phyloP scores from a whole-genome alignment of 2,329 filamentous ascomycete species.

The Hymenoscyphus repandus region DNA sequence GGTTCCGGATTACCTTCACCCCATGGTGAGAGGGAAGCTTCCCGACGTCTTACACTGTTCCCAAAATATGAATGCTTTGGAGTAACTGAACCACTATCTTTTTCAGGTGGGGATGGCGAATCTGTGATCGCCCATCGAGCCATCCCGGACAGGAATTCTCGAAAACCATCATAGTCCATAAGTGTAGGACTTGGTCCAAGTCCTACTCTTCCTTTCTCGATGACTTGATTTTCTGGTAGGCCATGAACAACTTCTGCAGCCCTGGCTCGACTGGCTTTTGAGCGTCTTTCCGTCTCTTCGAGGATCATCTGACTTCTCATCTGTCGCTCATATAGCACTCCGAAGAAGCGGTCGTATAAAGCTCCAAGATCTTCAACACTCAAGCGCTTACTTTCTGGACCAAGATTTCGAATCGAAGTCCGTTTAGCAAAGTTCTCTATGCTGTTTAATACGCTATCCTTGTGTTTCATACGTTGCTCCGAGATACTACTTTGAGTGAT shows the following conservation, averaged over 20 bases:
- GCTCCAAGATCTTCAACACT: constrained; percentile 80
- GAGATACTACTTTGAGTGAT: constrained; percentile 92
- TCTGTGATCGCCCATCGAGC: constrained; percentile 92
- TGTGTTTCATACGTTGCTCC: constrained; percentile 85
- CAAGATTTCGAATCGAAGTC: constrained; percentile 91
- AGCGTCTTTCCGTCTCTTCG: constrained; percentile 65
- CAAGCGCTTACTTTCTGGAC: constrained; percentile 89
- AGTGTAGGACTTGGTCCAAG: constrained; percentile 82
- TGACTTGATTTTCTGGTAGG: constrained; percentile 41
- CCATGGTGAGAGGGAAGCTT: constrained; percentile 41
- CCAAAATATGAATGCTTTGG: constrained; percentile 56
- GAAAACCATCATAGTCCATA: constrained; percentile 97
- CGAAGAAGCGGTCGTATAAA: constrained; percentile 92
- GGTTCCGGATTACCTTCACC: constrained; percentile 59
- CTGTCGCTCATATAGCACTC: constrained; percentile 84
- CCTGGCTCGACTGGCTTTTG: constrained; percentile 56
- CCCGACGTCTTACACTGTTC: constrained; percentile 43
- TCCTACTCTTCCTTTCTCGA: constrained; percentile 82
- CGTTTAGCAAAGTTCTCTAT: constrained; percentile 97
- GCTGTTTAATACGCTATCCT: constrained; percentile 87
- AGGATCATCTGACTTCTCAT: constrained; percentile 73
- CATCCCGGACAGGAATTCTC: constrained; percentile 86
- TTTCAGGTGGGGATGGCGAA: constrained; percentile 56
- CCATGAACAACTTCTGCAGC: constrained; percentile 41
- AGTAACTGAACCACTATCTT: constrained; percentile 44